Base-by-base conservation (phyloP, 345 rosid species). In the Arabidopsis arenosa region DNA sequence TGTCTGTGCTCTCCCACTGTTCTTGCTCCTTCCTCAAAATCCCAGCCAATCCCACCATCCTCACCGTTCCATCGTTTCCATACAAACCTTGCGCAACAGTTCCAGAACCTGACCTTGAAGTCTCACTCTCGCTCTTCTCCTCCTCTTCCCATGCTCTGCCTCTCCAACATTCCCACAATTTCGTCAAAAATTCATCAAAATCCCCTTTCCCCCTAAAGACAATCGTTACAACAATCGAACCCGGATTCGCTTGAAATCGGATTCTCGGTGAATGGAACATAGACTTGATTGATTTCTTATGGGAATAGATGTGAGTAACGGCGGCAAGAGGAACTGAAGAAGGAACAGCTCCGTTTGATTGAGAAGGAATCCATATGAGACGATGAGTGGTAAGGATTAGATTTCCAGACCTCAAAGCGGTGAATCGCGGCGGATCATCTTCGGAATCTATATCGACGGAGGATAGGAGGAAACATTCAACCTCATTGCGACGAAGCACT, bases 21-120 rank as follows among this genome's bases (percentile, higher is more conserved):
- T 95, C 93, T 77, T 95, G 93, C 81, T 95, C 98, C 40, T 92
- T 95, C 91, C 97, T 88, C 63, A 95, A 36, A 35, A 95, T 90
- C n/a, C 99, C 97, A 17, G 97, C 84, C 9, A 95, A 87, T n/a
- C 99, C 99, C 18, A 87, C 93, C 92, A 95, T 82, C 84, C 97
- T 87, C 84, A 93, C 89, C 18, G 87, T 71, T 33, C 92, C 97
- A 59, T 92, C 98, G 58, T 83, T 90, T 28, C 87, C 85, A 44
- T 89, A 92, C 17, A 89, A 78, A 51, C 97, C 90, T 70, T 88
- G 88, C 2, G 80, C 61, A 11, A 48, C 80, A 0, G 76, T 48
- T 61, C 81, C 76, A 11, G 83, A 52, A 28, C 77, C 80, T 55
- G 85, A 58, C 35, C 30, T 61, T 2, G 75, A 67, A 17, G 28